Evolutionary conservation across 1,284 basidiomycete species (phyloP).

Genomic region (Coniferiporia sulphurascens): DNA sequence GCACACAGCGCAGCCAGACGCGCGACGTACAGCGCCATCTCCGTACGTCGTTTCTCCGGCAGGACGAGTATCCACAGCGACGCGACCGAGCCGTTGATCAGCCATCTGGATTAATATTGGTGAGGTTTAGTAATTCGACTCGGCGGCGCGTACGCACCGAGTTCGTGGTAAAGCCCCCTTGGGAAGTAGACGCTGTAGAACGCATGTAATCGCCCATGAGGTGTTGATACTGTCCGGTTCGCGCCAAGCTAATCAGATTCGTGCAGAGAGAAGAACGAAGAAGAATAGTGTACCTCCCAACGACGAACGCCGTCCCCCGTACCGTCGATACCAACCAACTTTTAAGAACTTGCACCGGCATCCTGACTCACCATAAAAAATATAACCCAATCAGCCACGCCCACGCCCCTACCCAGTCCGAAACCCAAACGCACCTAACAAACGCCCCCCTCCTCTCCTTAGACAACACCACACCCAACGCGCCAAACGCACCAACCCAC

Average conservation of each 20-base stretch:
- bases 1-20: conserved; percentile 16
- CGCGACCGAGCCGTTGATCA: conserved; percentile 14
- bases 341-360: conserved; percentile 5
- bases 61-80: conserved; percentile 19
- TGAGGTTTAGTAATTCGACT: not conserved
- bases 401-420: too few relatives aligned
- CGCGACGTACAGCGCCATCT: conserved; percentile 18
- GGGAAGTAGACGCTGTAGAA: conserved; percentile 15
- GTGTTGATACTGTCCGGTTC: conserved; percentile 14
- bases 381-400: too few relatives aligned
- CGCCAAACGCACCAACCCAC: conserved; percentile 17
- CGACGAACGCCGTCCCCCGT: conserved; percentile 18
- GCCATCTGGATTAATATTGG: conserved; percentile 14
- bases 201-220: conserved; percentile 18
- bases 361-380: too few relatives aligned
- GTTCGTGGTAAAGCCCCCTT: not conserved
- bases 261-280: too few relatives aligned
- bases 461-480: conserved; percentile 6
- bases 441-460: not conserved
- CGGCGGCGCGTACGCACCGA: conserved; percentile 1
- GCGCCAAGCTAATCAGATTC: not conserved
- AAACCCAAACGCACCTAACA: conserved; percentile 3
- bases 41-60: conserved; percentile 11
- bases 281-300: conserved; percentile 16
- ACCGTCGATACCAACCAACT: conserved; percentile 16